These are phyloP conservation scores for Scleroderma bovista DNA, from an alignment of 768 basidiomycete species.

Conservation along the genomic window DNA sequence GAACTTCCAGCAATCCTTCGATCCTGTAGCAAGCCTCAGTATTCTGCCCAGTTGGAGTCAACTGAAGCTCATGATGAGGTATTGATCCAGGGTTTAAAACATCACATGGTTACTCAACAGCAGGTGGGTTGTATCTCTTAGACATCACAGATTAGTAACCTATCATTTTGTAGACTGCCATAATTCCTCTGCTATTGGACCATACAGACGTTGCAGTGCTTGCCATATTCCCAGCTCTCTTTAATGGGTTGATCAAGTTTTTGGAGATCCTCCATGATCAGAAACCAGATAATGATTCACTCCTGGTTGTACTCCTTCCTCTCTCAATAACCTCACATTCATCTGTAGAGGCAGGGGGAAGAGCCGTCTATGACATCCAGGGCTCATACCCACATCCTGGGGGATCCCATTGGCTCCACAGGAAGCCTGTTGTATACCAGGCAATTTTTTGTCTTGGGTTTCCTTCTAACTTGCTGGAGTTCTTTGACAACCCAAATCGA, in stretches of 20 bases:
- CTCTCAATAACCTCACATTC: conserved; percentile 13
- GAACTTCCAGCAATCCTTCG: conserved; percentile 44
- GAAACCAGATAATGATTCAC: conserved; percentile 5
- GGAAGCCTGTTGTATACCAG: conserved; percentile 18
- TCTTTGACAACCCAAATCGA: conserved; percentile 34
- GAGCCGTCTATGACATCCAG: conserved; percentile 7
- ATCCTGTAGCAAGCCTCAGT: conserved; percentile 46
- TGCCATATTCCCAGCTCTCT: conserved; percentile 45
- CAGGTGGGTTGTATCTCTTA: conserved; percentile 35
- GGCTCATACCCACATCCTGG: background rate
- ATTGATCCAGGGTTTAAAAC: conserved; percentile 35
- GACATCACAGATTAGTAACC: conserved; percentile 3
- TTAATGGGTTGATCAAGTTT: conserved; percentile 29
- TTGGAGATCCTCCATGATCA: conserved; percentile 38
- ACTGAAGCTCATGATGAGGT: conserved; percentile 34
- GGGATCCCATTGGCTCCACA: background rate
- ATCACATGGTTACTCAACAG: conserved; percentile 41
- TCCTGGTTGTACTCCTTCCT: conserved; percentile 25
- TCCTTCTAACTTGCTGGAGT: conserved; percentile 43
- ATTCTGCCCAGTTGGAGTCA: conserved; percentile 47
- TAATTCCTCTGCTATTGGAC: conserved; percentile 45
- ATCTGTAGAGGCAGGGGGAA: conserved; percentile 12
- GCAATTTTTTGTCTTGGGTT: conserved; percentile 37
- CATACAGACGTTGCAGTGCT: conserved; percentile 45
- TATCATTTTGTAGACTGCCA: conserved; percentile 37